Conservation (phyloP, 73 alveolate genomes). For the Paramecium caudatum region DNA sequence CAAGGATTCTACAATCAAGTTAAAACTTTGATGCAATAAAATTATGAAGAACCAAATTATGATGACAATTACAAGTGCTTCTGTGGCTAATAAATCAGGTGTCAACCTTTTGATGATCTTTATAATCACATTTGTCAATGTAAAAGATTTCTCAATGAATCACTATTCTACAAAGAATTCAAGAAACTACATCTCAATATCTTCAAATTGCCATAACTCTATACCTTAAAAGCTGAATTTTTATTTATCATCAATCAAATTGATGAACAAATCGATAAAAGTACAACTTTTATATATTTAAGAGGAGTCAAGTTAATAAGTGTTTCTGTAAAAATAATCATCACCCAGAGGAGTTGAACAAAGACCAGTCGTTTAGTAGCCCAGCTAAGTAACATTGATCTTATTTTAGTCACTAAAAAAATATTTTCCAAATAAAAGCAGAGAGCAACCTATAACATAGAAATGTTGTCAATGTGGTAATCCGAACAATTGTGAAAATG, state of each 20-base stretch:
- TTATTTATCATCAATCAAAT: conserved; percentile 19
- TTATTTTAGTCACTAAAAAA: too few relatives aligned
- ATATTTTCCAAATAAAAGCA: not conserved
- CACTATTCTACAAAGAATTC: conserved; percentile 61
- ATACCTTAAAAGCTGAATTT: conserved; percentile 69
- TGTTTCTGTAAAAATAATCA: too few relatives aligned
- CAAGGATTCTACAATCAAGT: conserved; percentile 43
- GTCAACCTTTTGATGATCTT: conserved; percentile 48
- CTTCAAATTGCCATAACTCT: conserved; percentile 46
- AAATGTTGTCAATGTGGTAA: conserved; percentile 12
- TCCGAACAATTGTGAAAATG: conserved; percentile 16
- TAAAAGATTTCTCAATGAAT: conserved; percentile 45
- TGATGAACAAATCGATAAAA: conserved; percentile 17
- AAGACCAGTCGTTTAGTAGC: too few relatives aligned
- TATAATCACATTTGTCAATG: conserved; percentile 64
- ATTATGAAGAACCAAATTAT: conserved; percentile 39
- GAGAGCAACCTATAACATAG: not conserved
- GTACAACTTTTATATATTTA: not conserved
- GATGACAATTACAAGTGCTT: conserved; percentile 65
- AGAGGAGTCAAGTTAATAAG: not conserved
- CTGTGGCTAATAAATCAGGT: conserved; percentile 43
- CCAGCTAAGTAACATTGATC: too few relatives aligned
- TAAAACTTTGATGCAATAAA: conserved; percentile 15
- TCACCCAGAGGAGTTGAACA: too few relatives aligned
- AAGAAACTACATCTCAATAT: conserved; percentile 44